Base-by-base conservation (phyloP, 805 yeast genomes). In the Phaffomyces antillensis region DNA sequence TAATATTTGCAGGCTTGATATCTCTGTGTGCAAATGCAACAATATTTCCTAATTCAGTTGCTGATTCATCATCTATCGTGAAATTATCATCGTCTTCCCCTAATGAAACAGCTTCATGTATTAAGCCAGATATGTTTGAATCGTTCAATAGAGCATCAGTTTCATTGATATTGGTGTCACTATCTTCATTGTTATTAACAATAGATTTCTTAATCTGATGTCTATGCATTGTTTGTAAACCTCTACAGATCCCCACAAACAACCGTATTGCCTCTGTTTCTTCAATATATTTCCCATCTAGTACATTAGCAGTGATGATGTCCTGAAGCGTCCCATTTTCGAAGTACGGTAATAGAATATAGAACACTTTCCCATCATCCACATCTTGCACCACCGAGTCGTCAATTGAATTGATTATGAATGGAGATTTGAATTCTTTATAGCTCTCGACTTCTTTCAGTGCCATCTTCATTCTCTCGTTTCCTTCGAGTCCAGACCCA, bases 1-100 rank as follows among this genome's bases (percentile, higher is more conserved):
- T 83, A 16, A 89, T 77, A 58, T 87, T 90, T 2, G 93, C 95
- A 0, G 97, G 96, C 59, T 87, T 90, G 45, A 90, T 66, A 60
- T 90, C 96, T 45, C 89, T 66, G 61, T 90, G 97, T 0, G 96
- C 91, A 61, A 76, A 88, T 4, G 91, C 84, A 4, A 75, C 68
- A 4, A 76, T 65, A 44, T 79, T 83, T 25, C 71, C 69, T 41
- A 81, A 54, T 47, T 79, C 83, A 1, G 83, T 76, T 6, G 36
- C 34, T 13, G 30, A 28, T 11, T 17, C 34, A 10, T 7, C 11
- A 17, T 28, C 7, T 11, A 23, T 11, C 6, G 6, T 25, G 4
- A 9, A 20, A 23, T 23, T 23, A 51, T 58, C 48, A 18, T 38
- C 39, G 4, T 55, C 54, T 23, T 58, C 65, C 11, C 43, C 49